Percentiles rank a stretch among this genome's conserved stretches.
Evolutionary conservation across 139 green algal genomes (phyloP).

Genomic region (Micractinium conductrix): DNA sequence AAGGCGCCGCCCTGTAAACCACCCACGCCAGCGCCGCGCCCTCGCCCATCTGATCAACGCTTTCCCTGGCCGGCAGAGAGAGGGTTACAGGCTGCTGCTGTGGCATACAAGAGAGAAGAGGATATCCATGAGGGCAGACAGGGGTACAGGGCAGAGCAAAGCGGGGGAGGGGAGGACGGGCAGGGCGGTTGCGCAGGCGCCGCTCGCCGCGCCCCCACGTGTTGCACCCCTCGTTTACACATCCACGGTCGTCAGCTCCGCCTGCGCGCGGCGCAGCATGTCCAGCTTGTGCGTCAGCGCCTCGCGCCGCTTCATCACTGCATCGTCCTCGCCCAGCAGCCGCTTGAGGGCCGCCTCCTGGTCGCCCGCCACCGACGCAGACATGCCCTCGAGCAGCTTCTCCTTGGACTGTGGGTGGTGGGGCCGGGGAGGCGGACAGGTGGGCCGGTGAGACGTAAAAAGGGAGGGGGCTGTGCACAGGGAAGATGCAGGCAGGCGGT

Average conservation of each 20-base stretch:
- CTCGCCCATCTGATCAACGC: no score
- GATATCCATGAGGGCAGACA: no score
- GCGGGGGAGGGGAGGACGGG: not conserved
- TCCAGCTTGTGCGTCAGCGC: slow-evolving; percentile 48
- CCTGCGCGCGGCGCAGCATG: slow-evolving; percentile 53
- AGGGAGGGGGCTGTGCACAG: not conserved
- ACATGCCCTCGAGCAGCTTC: slow-evolving; percentile 73
- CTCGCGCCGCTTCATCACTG: slow-evolving; percentile 72
- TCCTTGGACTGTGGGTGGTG: slow-evolving; percentile 87
- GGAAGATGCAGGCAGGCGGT: not conserved
- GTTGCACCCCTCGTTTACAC: slow-evolving; percentile 25
- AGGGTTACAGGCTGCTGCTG: no score
- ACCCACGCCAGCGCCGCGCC: no score
- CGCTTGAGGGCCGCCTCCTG: slow-evolving; percentile 80
- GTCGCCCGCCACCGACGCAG: slow-evolving; percentile 78
- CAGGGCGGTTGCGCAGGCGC: no score
- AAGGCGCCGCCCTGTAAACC: no score
- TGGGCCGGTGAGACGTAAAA: no score
- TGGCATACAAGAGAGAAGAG: slow-evolving; percentile 4
- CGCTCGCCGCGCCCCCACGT: no score
- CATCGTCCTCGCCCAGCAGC: slow-evolving; percentile 88
- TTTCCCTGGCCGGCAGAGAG: no score
- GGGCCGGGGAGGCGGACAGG: no score
- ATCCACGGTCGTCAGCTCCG: slow-evolving; percentile 48
- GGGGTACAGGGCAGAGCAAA: not conserved